Conservation (phyloP, 768 basidiomycete species). For the Kwoniella europaea region DNA sequence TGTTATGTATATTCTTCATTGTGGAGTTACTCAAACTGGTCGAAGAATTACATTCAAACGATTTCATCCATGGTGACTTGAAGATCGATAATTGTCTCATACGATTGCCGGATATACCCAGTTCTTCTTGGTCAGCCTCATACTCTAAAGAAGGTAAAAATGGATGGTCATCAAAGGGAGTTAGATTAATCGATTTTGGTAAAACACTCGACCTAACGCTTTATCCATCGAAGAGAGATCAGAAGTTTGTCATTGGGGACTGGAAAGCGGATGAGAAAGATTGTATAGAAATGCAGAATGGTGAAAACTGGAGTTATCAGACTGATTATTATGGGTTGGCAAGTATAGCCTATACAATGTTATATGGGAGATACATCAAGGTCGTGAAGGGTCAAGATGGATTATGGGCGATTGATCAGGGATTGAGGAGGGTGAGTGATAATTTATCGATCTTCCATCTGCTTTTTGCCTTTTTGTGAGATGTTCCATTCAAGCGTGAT, state of each 20-base stretch:
- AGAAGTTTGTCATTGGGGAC: slow-evolving; percentile 76
- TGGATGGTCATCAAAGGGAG: slow-evolving; percentile 86
- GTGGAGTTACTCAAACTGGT: slow-evolving; percentile 83
- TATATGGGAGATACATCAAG: slow-evolving; percentile 95
- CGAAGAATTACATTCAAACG: slow-evolving; percentile 76
- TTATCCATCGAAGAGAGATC: slow-evolving; percentile 69
- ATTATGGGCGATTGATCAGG: slow-evolving; percentile 39
- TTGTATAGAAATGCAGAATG: slow-evolving; percentile 86
- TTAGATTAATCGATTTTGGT: slow-evolving; percentile 97
- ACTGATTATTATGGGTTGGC: slow-evolving; percentile 97
- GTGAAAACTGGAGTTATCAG: slow-evolving; percentile 87
- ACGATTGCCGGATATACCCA: slow-evolving; percentile 71
- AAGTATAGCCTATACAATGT: slow-evolving; percentile 90
- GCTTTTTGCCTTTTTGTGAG: too few species aligned
- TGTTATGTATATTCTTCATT: slow-evolving; percentile 92
- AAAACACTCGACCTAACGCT: slow-evolving; percentile 83
- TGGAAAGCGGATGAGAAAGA: slow-evolving; percentile 90
- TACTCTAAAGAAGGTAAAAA: slow-evolving; percentile 78
- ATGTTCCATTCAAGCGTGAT: too few species aligned
- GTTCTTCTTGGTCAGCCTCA: slow-evolving; percentile 71
- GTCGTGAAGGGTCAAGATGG: slow-evolving; percentile 63
- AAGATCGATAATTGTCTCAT: slow-evolving; percentile 99
- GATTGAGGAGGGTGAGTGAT: slow-evolving; percentile 53
- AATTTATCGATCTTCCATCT: neutral
- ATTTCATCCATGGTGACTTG: slow-evolving; percentile 96